Percentiles rank a stretch among this genome's conserved stretches.
These are phyloP conservation scores for Gillenia trifoliata DNA, from an alignment of 306 rosid species.

Conservation along the genomic window DNA sequence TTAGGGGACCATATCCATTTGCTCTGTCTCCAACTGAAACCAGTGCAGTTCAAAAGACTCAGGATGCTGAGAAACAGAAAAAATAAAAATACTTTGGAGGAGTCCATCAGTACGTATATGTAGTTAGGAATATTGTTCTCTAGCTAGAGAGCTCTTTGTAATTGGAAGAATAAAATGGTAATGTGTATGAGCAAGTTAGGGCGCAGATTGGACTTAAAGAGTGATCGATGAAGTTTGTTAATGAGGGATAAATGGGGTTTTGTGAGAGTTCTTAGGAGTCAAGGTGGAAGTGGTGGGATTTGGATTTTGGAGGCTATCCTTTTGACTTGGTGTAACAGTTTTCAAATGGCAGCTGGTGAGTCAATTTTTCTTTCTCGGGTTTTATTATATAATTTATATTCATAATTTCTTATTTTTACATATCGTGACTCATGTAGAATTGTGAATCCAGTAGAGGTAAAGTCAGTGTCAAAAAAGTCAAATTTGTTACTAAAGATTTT, in stretches of 20 bases:
- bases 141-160: background rate
- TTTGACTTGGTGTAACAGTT: background rate
- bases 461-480: too few relatives aligned
- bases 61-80: conserved; percentile 23
- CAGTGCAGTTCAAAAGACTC: conserved; percentile 16
- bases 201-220: conserved; percentile 27
- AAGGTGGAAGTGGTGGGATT: conserved; percentile 34
- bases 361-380: background rate
- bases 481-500: too few relatives aligned
- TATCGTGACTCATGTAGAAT: too few relatives aligned
- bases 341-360: background rate
- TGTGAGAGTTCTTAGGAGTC: conserved; percentile 34
- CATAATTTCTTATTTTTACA: too few relatives aligned
- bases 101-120: background rate
- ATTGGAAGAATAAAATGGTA: background rate
- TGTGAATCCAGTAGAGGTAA: too few relatives aligned
- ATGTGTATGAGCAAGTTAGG: background rate
- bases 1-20: conserved; percentile 71
- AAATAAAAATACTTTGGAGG: conserved; percentile 23
- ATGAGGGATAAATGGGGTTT: conserved; percentile 7
- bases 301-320: background rate
- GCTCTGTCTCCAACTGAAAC: conserved; percentile 49
- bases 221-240: conserved; percentile 30
- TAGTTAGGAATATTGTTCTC: background rate
- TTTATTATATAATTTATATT: too few relatives aligned